These are phyloP conservation scores for Entomophthora muscae DNA, from an alignment of 371 early-diverging fungal species.

Conservation along the genomic window DNA sequence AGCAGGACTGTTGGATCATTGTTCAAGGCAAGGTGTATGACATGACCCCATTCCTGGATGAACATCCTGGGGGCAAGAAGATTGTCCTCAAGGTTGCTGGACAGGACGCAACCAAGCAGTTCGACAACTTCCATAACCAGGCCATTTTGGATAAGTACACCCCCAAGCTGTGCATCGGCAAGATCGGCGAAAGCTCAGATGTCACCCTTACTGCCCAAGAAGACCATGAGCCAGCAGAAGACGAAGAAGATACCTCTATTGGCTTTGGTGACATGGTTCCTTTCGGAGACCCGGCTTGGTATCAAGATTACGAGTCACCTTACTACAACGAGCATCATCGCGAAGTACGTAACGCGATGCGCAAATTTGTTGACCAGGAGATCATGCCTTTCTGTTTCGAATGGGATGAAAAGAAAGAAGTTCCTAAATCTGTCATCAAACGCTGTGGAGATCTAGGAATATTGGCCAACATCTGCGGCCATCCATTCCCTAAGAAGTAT, in stretches of 20 bases:
- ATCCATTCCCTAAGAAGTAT: too few relatives aligned
- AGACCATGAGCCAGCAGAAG: conserved; percentile 5
- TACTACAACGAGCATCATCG: conserved; percentile 66
- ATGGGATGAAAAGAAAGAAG: conserved; percentile 43
- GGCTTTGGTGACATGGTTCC: too few relatives aligned
- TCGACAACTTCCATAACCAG: conserved; percentile 70
- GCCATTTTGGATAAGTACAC: too few relatives aligned
- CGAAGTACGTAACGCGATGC: conserved; percentile 36
- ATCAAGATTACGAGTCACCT: too few relatives aligned
- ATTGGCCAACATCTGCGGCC: conserved; percentile 39
- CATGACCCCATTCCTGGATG: too few relatives aligned
- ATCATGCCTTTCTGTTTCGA: conserved; percentile 64
- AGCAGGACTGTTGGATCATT: conserved; percentile 83
- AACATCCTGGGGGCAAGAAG: too few relatives aligned
- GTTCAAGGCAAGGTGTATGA: conserved; percentile 67
- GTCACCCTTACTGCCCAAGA: conserved; percentile 10
- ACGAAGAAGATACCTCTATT: conserved; percentile 18
- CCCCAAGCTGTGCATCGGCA: too few relatives aligned
- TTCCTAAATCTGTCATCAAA: conserved; percentile 42
- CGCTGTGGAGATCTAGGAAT: conserved; percentile 59
- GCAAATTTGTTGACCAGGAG: conserved; percentile 62
- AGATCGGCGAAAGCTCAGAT: conserved; percentile 26
- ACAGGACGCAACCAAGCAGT: conserved; percentile 79
- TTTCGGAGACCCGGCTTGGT: too few relatives aligned
- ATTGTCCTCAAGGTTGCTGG: too few relatives aligned